Conservation (phyloP, 768 basidiomycete species). For the Tricholoma terreum region DNA sequence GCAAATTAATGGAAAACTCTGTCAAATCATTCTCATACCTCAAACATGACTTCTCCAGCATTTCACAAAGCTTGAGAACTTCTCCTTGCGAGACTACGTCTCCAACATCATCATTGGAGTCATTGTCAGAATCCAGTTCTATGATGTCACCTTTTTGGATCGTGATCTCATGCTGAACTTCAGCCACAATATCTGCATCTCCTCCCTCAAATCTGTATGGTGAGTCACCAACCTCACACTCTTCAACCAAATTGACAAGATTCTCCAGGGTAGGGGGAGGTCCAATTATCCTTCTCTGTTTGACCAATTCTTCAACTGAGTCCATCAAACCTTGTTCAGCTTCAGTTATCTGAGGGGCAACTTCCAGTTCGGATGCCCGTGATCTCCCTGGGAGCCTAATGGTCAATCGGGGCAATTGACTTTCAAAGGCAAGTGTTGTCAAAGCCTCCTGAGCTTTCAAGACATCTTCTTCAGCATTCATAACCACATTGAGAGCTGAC, state of each 20-base stretch:
- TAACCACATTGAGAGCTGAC: conserved; percentile 7
- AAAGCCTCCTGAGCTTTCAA: conserved; percentile 6
- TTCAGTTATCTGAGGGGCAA: not conserved
- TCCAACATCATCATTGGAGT: not conserved
- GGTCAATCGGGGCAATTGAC: too few species aligned
- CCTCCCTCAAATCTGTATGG: too few species aligned
- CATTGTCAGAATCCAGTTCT: not conserved
- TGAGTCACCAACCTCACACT: too few species aligned
- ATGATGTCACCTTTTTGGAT: not conserved
- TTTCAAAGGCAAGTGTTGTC: not conserved
- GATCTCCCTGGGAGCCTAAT: not conserved
- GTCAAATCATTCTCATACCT: conserved; percentile 1
- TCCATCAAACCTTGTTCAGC: conserved; percentile 11
- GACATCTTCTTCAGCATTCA: conserved; percentile 11
- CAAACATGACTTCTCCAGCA: conserved; percentile 1
- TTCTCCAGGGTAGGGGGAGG: too few species aligned
- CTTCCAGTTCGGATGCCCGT: not conserved
- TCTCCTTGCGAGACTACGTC: not conserved
- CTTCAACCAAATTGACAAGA: conserved; percentile 5
- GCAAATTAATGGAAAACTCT: too few species aligned
- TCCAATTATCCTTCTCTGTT: conserved; percentile 3
- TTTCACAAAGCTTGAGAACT: conserved; percentile 2
- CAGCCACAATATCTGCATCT: conserved; percentile 6
- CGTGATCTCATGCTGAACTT: conserved; percentile 2
- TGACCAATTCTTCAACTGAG: conserved; percentile 10